These are phyloP conservation scores for Macrotyloma uniflorum DNA, from an alignment of 306 rosid species.

Conservation along the genomic window DNA sequence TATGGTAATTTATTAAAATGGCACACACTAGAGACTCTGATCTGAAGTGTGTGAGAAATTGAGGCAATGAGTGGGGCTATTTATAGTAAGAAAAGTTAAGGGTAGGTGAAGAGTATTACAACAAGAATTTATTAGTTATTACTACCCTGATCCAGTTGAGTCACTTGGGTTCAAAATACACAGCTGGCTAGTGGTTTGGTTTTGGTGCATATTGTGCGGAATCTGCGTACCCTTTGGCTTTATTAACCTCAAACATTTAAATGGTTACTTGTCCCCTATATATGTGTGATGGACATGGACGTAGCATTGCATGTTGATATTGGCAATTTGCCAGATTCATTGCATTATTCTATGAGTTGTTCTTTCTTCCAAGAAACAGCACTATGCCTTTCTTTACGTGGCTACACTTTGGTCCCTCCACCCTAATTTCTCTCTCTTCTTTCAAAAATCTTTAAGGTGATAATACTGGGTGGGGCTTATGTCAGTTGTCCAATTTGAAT, in stretches of 20 bases:
- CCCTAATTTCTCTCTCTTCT: background rate
- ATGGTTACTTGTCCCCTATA: conserved; percentile 31
- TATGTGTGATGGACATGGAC: conserved; percentile 25
- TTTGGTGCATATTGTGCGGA: conserved; percentile 24
- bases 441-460: background rate
- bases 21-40: background rate
- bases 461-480: background rate
- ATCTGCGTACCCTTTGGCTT: conserved; percentile 34
- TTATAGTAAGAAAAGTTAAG: conserved; percentile 28
- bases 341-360: conserved; percentile 41
- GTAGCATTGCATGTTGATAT: conserved; percentile 19
- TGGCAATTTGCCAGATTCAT: conserved; percentile 33
- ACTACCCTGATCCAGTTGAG: background rate
- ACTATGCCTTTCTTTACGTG: conserved; percentile 28
- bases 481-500: background rate
- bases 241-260: background rate
- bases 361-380: conserved; percentile 13
- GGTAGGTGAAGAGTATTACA: conserved; percentile 28
- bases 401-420: conserved; percentile 20
- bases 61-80: conserved; percentile 14
- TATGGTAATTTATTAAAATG: background rate
- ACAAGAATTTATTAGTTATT: background rate
- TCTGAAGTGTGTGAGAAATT: background rate
- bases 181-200: conserved; percentile 52
- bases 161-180: background rate